Percentiles rank a stretch among this genome's conserved stretches.
These are phyloP conservation scores for Pyrenochaeta sp. DNA, from an alignment of 2,329 filamentous ascomycete genomes.

Conservation along the genomic window DNA sequence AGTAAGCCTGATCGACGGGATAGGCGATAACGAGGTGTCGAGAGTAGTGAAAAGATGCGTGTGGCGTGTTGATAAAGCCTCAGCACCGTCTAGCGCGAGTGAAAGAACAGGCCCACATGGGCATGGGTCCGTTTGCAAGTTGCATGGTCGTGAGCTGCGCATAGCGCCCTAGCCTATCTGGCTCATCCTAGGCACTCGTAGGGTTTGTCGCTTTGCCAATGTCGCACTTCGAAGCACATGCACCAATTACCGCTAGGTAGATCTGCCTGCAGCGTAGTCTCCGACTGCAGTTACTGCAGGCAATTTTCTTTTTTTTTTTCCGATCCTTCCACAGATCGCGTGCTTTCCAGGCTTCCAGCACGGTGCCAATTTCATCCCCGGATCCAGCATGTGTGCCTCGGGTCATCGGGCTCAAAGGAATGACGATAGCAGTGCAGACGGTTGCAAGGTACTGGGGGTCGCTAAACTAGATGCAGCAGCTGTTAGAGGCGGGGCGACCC, in stretches of 20 bases:
- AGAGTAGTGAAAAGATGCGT: conserved; percentile 21
- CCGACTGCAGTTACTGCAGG: not conserved
- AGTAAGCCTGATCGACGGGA: conserved; percentile 11
- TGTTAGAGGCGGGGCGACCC: not conserved
- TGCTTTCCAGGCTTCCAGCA: not conserved
- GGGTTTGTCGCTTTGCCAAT: conserved; percentile 7
- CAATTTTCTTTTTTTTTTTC: not conserved
- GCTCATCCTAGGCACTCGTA: conserved; percentile 15
- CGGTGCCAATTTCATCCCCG: not conserved
- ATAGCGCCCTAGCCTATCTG: conserved; percentile 14
- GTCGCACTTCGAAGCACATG: conserved; percentile 11
- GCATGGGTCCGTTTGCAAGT: conserved; percentile 9
- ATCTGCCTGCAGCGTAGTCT: conserved; percentile 7
- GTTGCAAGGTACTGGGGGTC: conserved; percentile 5
- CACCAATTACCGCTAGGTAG: conserved; percentile 11
- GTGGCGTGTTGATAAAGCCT: conserved; percentile 31
- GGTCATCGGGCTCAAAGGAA: conserved; percentile 7
- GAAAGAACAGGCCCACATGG: conserved; percentile 14
- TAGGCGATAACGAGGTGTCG: conserved; percentile 14
- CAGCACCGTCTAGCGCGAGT: conserved; percentile 26
- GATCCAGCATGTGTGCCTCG: conserved; percentile 5
- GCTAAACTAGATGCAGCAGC: not conserved
- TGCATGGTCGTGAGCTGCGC: conserved; percentile 13
- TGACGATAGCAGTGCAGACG: conserved; percentile 8
- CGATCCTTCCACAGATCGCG: conserved; percentile 2